These are phyloP conservation scores for Cenchrus purpureus DNA, from an alignment of 176 grass and related monocot genomes.

Conservation along the genomic window DNA sequence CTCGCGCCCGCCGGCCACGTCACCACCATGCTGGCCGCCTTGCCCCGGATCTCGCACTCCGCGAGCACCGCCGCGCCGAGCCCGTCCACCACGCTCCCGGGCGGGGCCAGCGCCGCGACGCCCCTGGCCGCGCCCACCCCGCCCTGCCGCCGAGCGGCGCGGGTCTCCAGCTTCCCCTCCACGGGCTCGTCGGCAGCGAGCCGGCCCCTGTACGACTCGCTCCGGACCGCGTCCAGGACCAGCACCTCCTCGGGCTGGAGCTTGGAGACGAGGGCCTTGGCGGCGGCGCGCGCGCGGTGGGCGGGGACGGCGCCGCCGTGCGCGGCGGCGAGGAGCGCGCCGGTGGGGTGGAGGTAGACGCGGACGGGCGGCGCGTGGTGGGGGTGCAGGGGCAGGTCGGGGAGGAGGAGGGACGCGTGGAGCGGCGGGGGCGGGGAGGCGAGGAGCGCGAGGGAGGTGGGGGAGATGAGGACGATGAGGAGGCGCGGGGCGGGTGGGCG, in stretches of 20 bases:
- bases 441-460: slow-evolving; percentile 65
- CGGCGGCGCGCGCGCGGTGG: slow-evolving; percentile 62
- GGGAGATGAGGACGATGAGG: slow-evolving; percentile 72
- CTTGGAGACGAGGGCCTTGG: slow-evolving; percentile 57
- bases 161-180: slow-evolving; percentile 91
- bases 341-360: slow-evolving; percentile 55
- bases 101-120: slow-evolving; percentile 61
- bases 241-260: slow-evolving; percentile 68
- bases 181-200: slow-evolving; percentile 71
- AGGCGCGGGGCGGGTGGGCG: slow-evolving; percentile 41
- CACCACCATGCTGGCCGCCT: slow-evolving; percentile 74
- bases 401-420: slow-evolving; percentile 67
- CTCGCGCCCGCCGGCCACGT: slow-evolving; percentile 72
- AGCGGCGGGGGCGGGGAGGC: slow-evolving; percentile 46
- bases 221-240: slow-evolving; percentile 69
- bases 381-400: slow-evolving; percentile 53
- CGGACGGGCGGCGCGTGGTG: slow-evolving; percentile 51
- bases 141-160: slow-evolving; percentile 40
- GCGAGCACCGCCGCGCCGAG: slow-evolving; percentile 70
- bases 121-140: slow-evolving; percentile 48
- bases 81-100: slow-evolving; percentile 84
- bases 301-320: slow-evolving; percentile 49
- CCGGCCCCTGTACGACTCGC: slow-evolving; percentile 65
- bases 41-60: slow-evolving; percentile 79
- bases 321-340: slow-evolving; percentile 57